A percentile compares a stretch with the other conserved stretches of the same genome.
Evolutionary conservation across 2,329 filamentous ascomycete genomes (phyloP).

Genomic region (Fusarium burgessii): DNA sequence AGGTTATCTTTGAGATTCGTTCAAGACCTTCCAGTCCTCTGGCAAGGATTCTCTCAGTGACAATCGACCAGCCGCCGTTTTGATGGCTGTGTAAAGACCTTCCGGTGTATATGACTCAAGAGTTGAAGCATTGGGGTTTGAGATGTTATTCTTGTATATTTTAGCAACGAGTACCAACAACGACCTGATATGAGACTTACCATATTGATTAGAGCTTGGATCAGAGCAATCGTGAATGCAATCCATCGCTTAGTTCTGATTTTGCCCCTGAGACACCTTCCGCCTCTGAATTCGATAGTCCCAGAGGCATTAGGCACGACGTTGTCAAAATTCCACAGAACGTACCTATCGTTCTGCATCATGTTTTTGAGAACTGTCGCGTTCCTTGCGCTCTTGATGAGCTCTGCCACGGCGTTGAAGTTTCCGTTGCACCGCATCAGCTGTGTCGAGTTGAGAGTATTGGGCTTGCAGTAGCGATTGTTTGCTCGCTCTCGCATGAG

Average conservation of each 20-base stretch:
- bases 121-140: neutral
- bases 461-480: neutral
- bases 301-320: neutral
- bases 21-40: neutral
- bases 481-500: neutral
- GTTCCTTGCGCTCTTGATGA: neutral
- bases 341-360: neutral
- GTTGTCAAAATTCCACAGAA: neutral
- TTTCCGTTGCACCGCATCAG: neutral
- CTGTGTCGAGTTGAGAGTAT: neutral
- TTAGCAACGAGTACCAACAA: neutral
- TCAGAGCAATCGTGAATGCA: neutral
- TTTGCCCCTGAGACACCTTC: neutral
- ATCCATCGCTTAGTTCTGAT: neutral
- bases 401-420: neutral
- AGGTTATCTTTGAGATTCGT: neutral
- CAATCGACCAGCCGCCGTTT: neutral
- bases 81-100: neutral
- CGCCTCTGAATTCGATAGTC: neutral
- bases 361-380: neutral
- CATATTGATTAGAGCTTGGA: neutral
- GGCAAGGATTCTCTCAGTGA: neutral
- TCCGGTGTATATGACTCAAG: neutral
- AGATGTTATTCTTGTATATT: neutral
- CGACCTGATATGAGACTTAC: neutral